Base-by-base conservation (phyloP, 441 rosid species). In the Arabidopsis hybrid region DNA sequence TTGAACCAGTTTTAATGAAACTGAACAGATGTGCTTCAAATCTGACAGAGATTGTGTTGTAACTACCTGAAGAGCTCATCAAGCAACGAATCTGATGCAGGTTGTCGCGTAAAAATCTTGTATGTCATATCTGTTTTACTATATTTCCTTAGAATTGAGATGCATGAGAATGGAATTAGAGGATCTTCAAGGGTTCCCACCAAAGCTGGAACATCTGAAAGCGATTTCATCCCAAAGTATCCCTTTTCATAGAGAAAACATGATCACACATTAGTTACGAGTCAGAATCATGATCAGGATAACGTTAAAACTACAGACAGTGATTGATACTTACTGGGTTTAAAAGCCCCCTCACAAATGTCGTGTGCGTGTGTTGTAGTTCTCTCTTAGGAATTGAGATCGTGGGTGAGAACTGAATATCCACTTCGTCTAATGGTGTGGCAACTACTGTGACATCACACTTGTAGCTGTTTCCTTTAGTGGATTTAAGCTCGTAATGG, bases 301-400 rank as follows among this genome's bases (percentile, higher is more conserved):
- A 17, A 60, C 61, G 43, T 39, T 51, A 39, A 57, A 72, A 72
- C 32, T 16, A 18, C 56, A 40, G 32, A 31, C 6, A 36, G 18
- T 57, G 56, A n/a, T 38, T 43, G 16, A 73, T 36, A 74, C 95
- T 84, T 77, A 94, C 99, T 2, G 97, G 97, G 81, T 87, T 92
- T 78, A 90, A 66, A 73, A 89, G 82, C 43, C 99, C 99, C 66
- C 94, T 88, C 75, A 92, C 91, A 59, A 94, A 94, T 29, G 97
- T 92, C 21, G 97, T 85, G 74, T 89, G 92, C 4, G 99, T 92
- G 73, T 90, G 97, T 81, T 95, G 97, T 58, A 95, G 73, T 56
- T 88, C 82, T 83, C 97, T 86, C 61, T 81, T 77, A 9, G 97
- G 97, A 81, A 94, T 58, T 12, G 87, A 85, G 71, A 89, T 73